Evolutionary conservation across 208 protist genomes (phyloP).

Genomic region (Acanthamoeba triangularis): DNA sequence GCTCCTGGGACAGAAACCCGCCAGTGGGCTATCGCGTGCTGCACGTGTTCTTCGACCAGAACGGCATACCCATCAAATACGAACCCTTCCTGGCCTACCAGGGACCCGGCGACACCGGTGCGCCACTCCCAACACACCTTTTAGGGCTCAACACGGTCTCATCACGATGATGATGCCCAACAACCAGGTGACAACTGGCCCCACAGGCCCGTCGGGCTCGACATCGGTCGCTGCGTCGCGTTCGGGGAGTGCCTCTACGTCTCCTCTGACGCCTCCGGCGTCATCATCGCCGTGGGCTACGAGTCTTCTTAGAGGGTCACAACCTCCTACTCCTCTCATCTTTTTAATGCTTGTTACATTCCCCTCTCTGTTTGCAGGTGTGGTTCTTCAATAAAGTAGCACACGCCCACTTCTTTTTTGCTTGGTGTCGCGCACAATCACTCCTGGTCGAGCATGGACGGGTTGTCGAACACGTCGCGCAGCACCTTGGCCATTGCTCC

Average conservation of each 20-base stretch:
- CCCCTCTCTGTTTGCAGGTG: no score
- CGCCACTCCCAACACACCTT: not conserved
- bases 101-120: slow-evolving; percentile 52
- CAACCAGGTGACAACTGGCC: slow-evolving; percentile 55
- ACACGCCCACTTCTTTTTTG: no score
- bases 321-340: no score
- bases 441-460: slow-evolving; percentile 51
- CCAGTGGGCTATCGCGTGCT: slow-evolving; percentile 11
- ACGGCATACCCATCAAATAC: not conserved
- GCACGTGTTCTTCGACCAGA: not conserved
- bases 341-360: no score
- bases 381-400: no score
- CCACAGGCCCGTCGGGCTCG: slow-evolving; percentile 19
- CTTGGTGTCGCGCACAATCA: no score
- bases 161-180: no score
- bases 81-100: slow-evolving; percentile 66
- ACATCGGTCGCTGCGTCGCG: not conserved
- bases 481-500: slow-evolving; percentile 33
- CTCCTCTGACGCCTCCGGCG: slow-evolving; percentile 12
- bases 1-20: slow-evolving; percentile 43
- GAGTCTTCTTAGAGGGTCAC: not conserved
- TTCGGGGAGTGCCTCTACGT: slow-evolving; percentile 56
- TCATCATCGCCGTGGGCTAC: slow-evolving; percentile 44
- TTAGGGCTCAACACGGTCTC: not conserved
- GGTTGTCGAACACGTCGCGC: slow-evolving; percentile 56